Evolutionary conservation across 306 rosid species (phyloP).

Genomic region (Rubus parviflorus): DNA sequence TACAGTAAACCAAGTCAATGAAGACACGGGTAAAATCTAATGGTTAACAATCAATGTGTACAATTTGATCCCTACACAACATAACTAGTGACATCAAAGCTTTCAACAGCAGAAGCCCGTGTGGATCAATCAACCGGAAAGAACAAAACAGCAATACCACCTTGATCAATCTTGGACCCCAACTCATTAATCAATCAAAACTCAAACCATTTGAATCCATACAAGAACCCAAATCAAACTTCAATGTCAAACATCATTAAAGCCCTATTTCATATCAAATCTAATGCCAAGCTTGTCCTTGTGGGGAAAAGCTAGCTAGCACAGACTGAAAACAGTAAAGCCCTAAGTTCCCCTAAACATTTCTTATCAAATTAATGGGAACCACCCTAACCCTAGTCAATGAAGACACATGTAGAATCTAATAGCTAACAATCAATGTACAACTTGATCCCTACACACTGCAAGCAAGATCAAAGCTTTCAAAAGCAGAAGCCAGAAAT

Average conservation of each 20-base stretch:
- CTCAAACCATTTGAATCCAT: neutral
- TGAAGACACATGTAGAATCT: neutral
- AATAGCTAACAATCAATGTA: neutral
- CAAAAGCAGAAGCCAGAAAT: neutral
- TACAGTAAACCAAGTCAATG: slow-evolving; percentile 24
- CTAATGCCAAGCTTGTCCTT: neutral
- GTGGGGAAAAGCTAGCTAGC: neutral
- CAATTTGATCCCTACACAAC: neutral
- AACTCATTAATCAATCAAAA: neutral
- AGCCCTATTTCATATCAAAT: neutral
- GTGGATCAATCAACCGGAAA: neutral
- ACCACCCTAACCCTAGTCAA: neutral
- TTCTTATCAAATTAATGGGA: neutral
- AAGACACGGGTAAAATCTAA: neutral
- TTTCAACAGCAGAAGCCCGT: neutral
- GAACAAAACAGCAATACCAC: neutral
- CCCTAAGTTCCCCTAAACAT: neutral
- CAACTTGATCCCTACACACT: neutral
- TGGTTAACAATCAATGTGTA: neutral
- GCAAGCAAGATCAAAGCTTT: neutral
- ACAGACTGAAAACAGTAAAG: neutral
- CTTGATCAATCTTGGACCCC: neutral
- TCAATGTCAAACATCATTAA: neutral
- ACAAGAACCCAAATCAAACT: neutral
- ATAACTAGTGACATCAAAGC: neutral